These are phyloP conservation scores for Choanephora cucurbitarum DNA, from an alignment of 371 early-diverging fungal species.

Conservation along the genomic window DNA sequence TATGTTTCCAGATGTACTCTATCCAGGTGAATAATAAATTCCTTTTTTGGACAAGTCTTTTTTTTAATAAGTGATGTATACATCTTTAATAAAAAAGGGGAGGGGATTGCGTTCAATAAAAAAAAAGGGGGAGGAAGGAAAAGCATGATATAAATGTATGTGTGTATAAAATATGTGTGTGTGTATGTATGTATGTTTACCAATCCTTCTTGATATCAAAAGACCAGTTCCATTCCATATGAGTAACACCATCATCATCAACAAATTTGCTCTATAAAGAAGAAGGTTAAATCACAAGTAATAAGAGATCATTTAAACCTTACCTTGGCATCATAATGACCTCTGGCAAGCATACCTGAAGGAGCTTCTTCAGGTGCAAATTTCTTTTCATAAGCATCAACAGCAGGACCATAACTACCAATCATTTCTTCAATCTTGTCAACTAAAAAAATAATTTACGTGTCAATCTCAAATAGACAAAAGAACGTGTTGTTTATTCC, in stretches of 20 bases:
- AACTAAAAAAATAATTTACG: conserved; percentile 50
- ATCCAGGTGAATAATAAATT: conserved; percentile 17
- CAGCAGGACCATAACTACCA: conserved; percentile 90
- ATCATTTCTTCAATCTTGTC: conserved; percentile 96
- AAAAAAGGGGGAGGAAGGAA: too few species aligned
- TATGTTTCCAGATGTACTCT: conserved; percentile 29
- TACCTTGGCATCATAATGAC: conserved; percentile 83
- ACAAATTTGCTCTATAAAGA: conserved; percentile 54
- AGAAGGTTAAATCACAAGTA: neutral
- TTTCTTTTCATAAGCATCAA: conserved; percentile 79
- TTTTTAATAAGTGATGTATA: too few species aligned
- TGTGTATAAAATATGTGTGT: too few species aligned
- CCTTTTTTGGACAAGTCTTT: neutral
- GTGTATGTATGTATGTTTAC: conserved; percentile 30
- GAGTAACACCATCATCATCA: conserved; percentile 63
- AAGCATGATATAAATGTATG: too few species aligned
- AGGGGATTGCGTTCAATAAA: too few species aligned
- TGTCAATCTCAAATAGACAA: too few species aligned
- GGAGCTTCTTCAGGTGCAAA: conserved; percentile 90
- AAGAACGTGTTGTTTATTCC: neutral
- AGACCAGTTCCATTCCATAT: conserved; percentile 68
- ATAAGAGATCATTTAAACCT: neutral
- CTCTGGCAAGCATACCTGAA: conserved; percentile 88
- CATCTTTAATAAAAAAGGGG: too few species aligned
- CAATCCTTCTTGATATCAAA: conserved; percentile 75